These are phyloP conservation scores for Candida vaughaniae DNA, from an alignment of 805 yeast species.

Conservation along the genomic window DNA sequence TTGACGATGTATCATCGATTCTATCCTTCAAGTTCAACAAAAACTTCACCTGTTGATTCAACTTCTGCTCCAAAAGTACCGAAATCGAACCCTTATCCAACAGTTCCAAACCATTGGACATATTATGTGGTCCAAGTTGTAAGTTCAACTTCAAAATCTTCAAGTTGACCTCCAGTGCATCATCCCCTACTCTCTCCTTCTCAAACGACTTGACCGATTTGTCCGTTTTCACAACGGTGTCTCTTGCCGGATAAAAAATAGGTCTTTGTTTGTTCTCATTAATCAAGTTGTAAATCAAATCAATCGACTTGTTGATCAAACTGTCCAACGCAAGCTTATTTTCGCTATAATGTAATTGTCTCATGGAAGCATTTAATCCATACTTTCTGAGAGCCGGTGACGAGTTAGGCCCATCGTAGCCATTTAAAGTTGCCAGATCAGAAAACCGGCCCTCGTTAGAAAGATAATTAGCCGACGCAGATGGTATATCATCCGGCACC, in stretches of 20 bases:
- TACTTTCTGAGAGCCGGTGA: conserved; percentile 12
- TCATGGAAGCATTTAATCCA: conserved; percentile 53
- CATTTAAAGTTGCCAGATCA: conserved; percentile 21
- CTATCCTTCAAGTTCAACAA: conserved; percentile 71
- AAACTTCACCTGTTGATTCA: conserved; percentile 65
- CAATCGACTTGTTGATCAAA: conserved; percentile 53
- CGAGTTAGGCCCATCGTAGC: conserved; percentile 21
- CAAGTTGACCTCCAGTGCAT: conserved; percentile 36
- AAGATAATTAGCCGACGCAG: conserved; percentile 20
- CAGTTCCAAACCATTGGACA: conserved; percentile 43
- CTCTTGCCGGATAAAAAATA: conserved; percentile 56
- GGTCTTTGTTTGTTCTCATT: conserved; percentile 61
- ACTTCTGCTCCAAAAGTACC: conserved; percentile 64
- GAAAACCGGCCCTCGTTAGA: conserved; percentile 33
- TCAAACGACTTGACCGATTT: conserved; percentile 10
- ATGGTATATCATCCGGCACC: conserved; percentile 15
- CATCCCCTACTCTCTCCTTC: conserved; percentile 7
- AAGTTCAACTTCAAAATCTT: conserved; percentile 63
- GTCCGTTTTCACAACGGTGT: conserved; percentile 7
- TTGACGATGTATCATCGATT: conserved; percentile 87
- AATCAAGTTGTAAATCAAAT: conserved; percentile 50
- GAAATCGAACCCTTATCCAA: conserved; percentile 71
- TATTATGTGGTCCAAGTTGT: conserved; percentile 42
- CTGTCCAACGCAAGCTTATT: conserved; percentile 64
- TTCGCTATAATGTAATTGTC: conserved; percentile 76